Base-by-base conservation (phyloP, 2,329 filamentous ascomycete species). In the Scytalidium sp. region DNA sequence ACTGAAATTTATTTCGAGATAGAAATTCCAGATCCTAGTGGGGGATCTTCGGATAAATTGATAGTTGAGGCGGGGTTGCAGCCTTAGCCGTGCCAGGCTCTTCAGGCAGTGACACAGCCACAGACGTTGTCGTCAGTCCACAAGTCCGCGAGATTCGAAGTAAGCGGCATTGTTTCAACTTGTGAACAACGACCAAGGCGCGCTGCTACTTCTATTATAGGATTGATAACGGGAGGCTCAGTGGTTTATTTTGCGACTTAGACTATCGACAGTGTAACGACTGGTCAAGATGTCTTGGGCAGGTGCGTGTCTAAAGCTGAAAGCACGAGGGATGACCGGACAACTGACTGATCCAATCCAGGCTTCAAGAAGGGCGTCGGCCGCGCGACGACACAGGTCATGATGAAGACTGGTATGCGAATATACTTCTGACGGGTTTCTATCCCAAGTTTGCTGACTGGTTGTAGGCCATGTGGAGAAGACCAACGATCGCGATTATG, bases 311-410 rank as follows among this genome's bases (percentile, higher is more conserved):
- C 36, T 11, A 36, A 36, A 15, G 17, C 17, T n/a, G 4, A 36
- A n/a, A 15, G 15, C 32, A 36, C 15, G 13, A 36, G 45, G 21
- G 29, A 46, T 49, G 22, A 50, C 51, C 60, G 63, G 60, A 60
- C 64, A 25, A 27, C 6, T 11, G 45, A 36, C 32, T n/a, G 32
- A 27, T 36, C 7, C 8, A 36, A 36, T 29, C n/a, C 64, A 88
- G 87, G 87, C 58, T 93, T 91, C 76, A 91, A 94, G 77, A 96
- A 96, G 72, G 95, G 95, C 84, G 92, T 97, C 77, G 93, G 94
- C 78, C 90, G 94, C 76, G 93, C 93, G 64, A 97, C 93, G 72
- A 99, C 95, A 75, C 92, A 97, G 85, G 93, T 97, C 56, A 97
- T 99, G 90, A 97, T 99, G 93, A 99, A 99, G 81, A 96, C 92